A percentile compares a stretch with the other conserved stretches of the same genome.
Evolutionary conservation across 2,329 filamentous ascomycete genomes (phyloP).

Genomic region (Sphaerulina vaccinii): DNA sequence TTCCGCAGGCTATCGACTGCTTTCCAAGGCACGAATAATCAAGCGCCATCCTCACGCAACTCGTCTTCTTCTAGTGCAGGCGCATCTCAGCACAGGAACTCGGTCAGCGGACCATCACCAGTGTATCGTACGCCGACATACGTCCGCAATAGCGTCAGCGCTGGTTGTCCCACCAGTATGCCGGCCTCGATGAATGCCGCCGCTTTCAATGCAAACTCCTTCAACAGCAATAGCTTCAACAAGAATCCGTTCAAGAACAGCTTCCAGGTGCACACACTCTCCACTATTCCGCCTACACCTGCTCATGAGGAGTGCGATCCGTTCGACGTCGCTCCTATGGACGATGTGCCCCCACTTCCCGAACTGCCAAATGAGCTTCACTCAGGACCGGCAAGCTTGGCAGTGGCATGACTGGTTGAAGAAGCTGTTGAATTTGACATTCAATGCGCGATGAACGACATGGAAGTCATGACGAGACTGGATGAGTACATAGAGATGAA

Average conservation of each 20-base stretch:
- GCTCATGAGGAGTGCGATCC: slow-evolving; percentile 36
- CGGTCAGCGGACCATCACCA: slow-evolving; percentile 22
- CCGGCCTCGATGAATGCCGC: slow-evolving; percentile 32
- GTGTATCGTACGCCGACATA: slow-evolving; percentile 37
- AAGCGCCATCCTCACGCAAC: slow-evolving; percentile 17
- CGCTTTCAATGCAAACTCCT: slow-evolving; percentile 6
- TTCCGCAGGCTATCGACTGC: slow-evolving; percentile 38
- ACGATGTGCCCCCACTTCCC: slow-evolving; percentile 27
- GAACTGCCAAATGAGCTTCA: slow-evolving; percentile 14
- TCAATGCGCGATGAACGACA: neutral
- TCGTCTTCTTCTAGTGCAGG: slow-evolving; percentile 29
- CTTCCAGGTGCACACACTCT: slow-evolving; percentile 36
- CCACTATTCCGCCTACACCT: slow-evolving; percentile 45
- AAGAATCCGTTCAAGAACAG: slow-evolving; percentile 29
- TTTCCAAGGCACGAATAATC: slow-evolving; percentile 24
- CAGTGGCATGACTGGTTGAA: slow-evolving; percentile 10
- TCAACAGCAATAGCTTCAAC: slow-evolving; percentile 14
- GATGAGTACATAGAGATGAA: slow-evolving; percentile 14
- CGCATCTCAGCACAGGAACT: slow-evolving; percentile 16
- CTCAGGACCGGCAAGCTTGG: neutral
- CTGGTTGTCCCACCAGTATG: slow-evolving; percentile 43
- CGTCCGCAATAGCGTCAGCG: slow-evolving; percentile 39
- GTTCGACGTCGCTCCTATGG: slow-evolving; percentile 36
- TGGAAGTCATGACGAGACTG: slow-evolving; percentile 2
- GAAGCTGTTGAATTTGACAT: no score